Percentiles rank a stretch among this genome's conserved stretches.
phyloP scores from a whole-genome alignment of 208 protist genomes.

The Tritrichomonas foetus region DNA sequence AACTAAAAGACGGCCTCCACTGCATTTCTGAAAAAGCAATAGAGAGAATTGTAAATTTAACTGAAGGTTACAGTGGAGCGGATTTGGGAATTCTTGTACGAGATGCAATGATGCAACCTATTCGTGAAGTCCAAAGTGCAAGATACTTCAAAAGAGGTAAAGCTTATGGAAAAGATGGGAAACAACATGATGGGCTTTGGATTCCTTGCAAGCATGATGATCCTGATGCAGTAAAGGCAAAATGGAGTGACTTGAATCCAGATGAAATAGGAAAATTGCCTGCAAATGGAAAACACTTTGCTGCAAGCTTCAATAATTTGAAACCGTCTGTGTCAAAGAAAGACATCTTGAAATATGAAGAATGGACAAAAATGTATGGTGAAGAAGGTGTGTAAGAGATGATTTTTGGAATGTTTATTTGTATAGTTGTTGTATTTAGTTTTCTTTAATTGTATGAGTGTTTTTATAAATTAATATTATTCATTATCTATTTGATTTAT shows the following conservation, averaged over 20 bases:
- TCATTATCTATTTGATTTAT: no score
- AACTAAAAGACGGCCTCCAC: not conserved
- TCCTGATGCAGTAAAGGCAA: not conserved
- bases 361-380: constrained; percentile 24
- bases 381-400: not conserved
- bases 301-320: not conserved
- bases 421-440: no score
- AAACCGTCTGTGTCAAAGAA: not conserved
- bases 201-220: not conserved
- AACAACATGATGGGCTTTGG: not conserved
- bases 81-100: constrained; percentile 49
- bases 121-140: constrained; percentile 38
- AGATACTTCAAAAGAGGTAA: not conserved
- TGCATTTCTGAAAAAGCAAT: constrained; percentile 37
- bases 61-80: constrained; percentile 40
- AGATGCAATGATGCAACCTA: constrained; percentile 59
- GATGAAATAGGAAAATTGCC: not conserved
- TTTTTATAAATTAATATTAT: no score
- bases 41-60: not conserved
- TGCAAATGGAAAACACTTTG: not conserved
- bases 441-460: no score
- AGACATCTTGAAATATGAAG: not conserved
- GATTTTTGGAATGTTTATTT: no score
- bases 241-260: not conserved
- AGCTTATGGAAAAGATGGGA: not conserved